These are phyloP conservation scores for maize (Zea mays) DNA, from an alignment of 176 grass and related monocot species.

Conservation along the genomic window Zm-B73-REFERENCE-NAM-5.0 NC_050097.1:194051501-194052000, in stretches of 20 bases:
- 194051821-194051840: slow-evolving; percentile 97
- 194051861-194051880: slow-evolving; percentile 85
- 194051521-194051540: background rate
- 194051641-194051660: background rate
- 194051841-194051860: slow-evolving; percentile 93
- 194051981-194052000: slow-evolving; percentile 69
- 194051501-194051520: slow-evolving; percentile 1
- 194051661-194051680: background rate
- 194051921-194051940: slow-evolving; percentile 62
- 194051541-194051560: background rate
- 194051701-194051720: slow-evolving; percentile 6
- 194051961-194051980: slow-evolving; percentile 60
- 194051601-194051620: background rate
- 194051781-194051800: slow-evolving; percentile 87
- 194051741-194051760: background rate
- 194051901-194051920: slow-evolving; percentile 87
- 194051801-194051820: slow-evolving; percentile 80
- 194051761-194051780: slow-evolving; percentile 55
- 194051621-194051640: background rate
- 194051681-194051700: slow-evolving; percentile 1
- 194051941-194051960: slow-evolving; percentile 69
- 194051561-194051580: background rate
- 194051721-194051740: slow-evolving; percentile 4
- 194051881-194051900: slow-evolving; percentile 96
- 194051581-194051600: background rate